phyloP scores from a whole-genome alignment of 148 eudicot genomes.

The Salicornia ramosissima region DNA sequence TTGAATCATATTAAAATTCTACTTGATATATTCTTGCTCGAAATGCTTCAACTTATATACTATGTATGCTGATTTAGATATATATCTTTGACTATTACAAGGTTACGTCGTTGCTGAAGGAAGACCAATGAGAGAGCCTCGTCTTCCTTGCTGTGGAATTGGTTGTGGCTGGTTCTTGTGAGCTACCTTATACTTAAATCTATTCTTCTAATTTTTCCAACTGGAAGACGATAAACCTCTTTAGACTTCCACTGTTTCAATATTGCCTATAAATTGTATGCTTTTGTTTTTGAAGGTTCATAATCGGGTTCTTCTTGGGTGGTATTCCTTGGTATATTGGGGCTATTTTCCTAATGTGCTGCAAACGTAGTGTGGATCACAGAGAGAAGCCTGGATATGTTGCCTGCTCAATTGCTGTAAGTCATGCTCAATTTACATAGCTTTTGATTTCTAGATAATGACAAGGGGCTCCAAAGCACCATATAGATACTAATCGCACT shows the following conservation, averaged over 20 bases:
- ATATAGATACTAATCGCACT: too few species aligned
- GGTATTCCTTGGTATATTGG: slow-evolving; percentile 88
- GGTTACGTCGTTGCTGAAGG: slow-evolving; percentile 85
- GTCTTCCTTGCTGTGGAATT: slow-evolving; percentile 82
- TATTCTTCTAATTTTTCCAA: background rate
- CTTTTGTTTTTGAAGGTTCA: slow-evolving; percentile 55
- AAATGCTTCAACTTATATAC: background rate
- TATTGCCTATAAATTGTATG: slow-evolving; percentile 9
- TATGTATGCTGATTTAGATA: slow-evolving; percentile 7
- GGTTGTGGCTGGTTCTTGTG: slow-evolving; percentile 94
- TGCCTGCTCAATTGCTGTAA: slow-evolving; percentile 75
- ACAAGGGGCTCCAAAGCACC: too few species aligned
- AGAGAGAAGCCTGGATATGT: slow-evolving; percentile 93
- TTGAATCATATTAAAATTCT: background rate
- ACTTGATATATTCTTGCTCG: background rate
- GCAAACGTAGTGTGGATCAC: slow-evolving; percentile 41
- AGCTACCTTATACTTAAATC: slow-evolving; percentile 18
- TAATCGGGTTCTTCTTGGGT: slow-evolving; percentile 83
- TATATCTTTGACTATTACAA: slow-evolving; percentile 16
- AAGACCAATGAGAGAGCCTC: slow-evolving; percentile 53
- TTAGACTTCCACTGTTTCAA: background rate
- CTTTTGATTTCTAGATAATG: too few species aligned
- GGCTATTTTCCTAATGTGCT: slow-evolving; percentile 57
- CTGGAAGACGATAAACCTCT: background rate
- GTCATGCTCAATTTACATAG: slow-evolving; percentile 18